Conservation (phyloP, 148 eudicot genomes). For the Suaeda aralocaspica region DNA sequence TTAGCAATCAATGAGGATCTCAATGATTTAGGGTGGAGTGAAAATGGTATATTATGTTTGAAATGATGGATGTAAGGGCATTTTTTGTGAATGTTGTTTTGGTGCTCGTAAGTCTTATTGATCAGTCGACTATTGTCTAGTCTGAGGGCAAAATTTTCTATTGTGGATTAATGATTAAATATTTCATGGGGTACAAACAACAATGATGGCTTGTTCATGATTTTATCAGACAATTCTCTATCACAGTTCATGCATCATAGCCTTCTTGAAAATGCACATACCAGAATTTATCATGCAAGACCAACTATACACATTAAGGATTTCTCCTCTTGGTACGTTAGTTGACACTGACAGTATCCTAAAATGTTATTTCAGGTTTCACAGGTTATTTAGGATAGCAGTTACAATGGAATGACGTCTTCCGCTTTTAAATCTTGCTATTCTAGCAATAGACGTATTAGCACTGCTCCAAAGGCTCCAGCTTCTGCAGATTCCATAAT, state of each 20-base stretch:
- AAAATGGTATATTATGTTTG: neutral
- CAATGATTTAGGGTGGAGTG: neutral
- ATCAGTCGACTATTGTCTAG: neutral
- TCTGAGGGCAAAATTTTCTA: no score
- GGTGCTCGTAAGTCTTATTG: neutral
- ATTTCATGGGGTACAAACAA: neutral
- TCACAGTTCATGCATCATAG: neutral
- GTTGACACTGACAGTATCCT: no score
- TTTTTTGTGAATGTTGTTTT: neutral
- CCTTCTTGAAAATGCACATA: neutral
- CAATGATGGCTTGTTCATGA: neutral
- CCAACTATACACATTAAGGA: neutral
- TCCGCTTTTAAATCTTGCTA: conserved; percentile 30
- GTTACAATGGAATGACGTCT: conserved; percentile 39
- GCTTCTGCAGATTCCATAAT: conserved; percentile 26
- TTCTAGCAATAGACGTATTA: conserved; percentile 25
- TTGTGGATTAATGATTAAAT: neutral
- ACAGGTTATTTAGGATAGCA: conserved; percentile 54
- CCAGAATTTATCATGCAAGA: neutral
- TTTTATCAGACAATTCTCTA: neutral
- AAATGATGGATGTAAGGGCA: neutral
- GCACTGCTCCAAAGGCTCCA: conserved; percentile 14
- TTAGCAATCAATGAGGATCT: neutral
- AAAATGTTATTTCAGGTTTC: conserved; percentile 61
- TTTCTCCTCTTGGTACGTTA: neutral